Conservation (phyloP, 2,329 filamentous ascomycete genomes). For the Myriosclerotinia scirpicola region DNA sequence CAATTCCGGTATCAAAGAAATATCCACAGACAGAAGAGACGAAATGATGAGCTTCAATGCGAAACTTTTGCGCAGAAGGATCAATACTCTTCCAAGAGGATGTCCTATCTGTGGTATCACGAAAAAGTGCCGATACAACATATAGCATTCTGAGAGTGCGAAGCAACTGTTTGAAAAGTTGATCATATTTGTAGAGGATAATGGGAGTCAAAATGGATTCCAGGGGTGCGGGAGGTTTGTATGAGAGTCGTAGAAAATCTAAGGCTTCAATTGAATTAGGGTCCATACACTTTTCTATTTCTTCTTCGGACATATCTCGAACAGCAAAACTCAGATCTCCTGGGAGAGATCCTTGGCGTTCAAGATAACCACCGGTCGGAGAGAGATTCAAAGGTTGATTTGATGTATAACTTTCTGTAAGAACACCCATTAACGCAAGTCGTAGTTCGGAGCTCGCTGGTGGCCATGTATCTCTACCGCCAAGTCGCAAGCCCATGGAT, state of each 20-base stretch:
- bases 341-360: conserved; percentile 50
- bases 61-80: conserved; percentile 53
- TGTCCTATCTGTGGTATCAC: conserved; percentile 50
- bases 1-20: conserved; percentile 76
- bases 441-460: conserved; percentile 92
- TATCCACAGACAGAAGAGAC: conserved; percentile 71
- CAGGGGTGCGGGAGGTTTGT: conserved; percentile 72
- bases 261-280: conserved; percentile 80
- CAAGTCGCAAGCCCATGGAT: conserved; percentile 78
- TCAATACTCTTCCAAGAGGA: conserved; percentile 33
- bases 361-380: conserved; percentile 39
- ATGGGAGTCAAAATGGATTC: conserved; percentile 69
- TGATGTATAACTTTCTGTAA: conserved; percentile 69
- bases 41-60: conserved; percentile 78
- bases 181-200: conserved; percentile 77
- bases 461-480: conserved; percentile 82
- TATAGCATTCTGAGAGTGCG: conserved; percentile 77
- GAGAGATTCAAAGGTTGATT: conserved; percentile 31
- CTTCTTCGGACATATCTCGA: conserved; percentile 72
- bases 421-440: conserved; percentile 80
- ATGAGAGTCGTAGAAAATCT: conserved; percentile 89
- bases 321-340: conserved; percentile 80
- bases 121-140: conserved; percentile 65
- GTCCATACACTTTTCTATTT: conserved; percentile 81
- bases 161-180: conserved; percentile 77